Percentiles rank a stretch among this genome's conserved stretches.
Conservation (phyloP, 2,329 filamentous ascomycete species). For the Fusarium sp. region DNA sequence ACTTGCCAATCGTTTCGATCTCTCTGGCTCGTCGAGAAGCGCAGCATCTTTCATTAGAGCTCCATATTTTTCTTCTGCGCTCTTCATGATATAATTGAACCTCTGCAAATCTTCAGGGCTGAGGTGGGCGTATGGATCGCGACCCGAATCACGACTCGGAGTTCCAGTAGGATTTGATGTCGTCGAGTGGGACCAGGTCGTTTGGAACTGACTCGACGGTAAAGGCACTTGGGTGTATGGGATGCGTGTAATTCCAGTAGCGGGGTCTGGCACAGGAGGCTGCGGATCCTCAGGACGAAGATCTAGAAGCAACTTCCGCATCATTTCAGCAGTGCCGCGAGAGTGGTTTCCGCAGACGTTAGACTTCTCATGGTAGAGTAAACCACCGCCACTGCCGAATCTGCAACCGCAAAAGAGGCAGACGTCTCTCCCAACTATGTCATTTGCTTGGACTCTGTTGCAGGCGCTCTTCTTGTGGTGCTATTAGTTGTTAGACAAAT, state of each 20-base stretch:
- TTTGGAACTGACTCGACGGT: background rate
- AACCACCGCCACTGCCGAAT: slow-evolving; percentile 54
- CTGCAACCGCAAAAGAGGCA: slow-evolving; percentile 57
- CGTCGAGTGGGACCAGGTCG: slow-evolving; percentile 1
- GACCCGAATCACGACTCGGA: slow-evolving; percentile 47
- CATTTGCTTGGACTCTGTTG: slow-evolving; percentile 10
- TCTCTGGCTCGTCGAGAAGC: slow-evolving; percentile 47
- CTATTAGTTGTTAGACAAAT: slow-evolving; percentile 36
- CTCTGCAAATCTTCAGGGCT: slow-evolving; percentile 36
- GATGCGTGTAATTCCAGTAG: background rate
- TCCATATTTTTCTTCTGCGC: slow-evolving; percentile 49
- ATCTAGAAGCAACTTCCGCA: slow-evolving; percentile 14
- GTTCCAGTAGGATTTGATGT: slow-evolving; percentile 1
- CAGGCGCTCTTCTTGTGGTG: slow-evolving; percentile 45
- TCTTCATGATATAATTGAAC: slow-evolving; percentile 45
- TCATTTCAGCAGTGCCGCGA: slow-evolving; percentile 18
- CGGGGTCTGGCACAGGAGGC: background rate
- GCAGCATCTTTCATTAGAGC: slow-evolving; percentile 55
- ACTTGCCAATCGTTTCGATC: slow-evolving; percentile 49
- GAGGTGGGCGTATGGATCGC: slow-evolving; percentile 58
- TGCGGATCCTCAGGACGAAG: slow-evolving; percentile 4
- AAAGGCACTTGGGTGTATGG: background rate
- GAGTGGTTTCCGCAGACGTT: slow-evolving; percentile 58
- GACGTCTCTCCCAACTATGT: slow-evolving; percentile 43
- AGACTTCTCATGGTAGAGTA: slow-evolving; percentile 56